A percentile compares a stretch with the other conserved stretches of the same genome.
Evolutionary conservation across 2,329 filamentous ascomycete genomes (phyloP).

Genomic region (Fragosphaeria purpurea): DNA sequence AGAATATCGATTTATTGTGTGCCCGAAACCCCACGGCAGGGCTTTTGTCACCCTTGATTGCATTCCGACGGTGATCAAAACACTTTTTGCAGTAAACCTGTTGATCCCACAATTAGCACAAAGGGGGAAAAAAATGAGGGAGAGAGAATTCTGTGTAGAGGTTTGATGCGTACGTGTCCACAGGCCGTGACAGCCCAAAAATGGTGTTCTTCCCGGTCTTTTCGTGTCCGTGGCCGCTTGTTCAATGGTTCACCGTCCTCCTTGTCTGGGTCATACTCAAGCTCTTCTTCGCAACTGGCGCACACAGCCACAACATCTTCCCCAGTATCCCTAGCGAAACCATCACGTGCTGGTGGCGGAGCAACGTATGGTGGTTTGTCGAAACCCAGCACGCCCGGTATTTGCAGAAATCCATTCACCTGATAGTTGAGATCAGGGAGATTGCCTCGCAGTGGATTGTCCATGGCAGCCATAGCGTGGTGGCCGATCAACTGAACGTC

Average conservation of each 20-base stretch:
- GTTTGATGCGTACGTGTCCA: constrained; percentile 59
- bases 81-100: constrained; percentile 56
- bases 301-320: constrained; percentile 70
- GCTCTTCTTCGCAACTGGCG: constrained; percentile 74
- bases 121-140: constrained; percentile 15
- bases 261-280: constrained; percentile 57
- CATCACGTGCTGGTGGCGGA: constrained; percentile 55
- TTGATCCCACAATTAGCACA: too few species aligned
- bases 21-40: constrained; percentile 26
- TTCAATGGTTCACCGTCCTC: background rate
- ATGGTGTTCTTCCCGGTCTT: constrained; percentile 59
- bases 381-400: too few species aligned
- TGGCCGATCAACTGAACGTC: constrained; percentile 19
- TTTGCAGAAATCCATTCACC: constrained; percentile 19
- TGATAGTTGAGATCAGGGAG: constrained; percentile 24
- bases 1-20: constrained; percentile 29
- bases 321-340: constrained; percentile 68
- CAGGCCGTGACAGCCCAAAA: constrained; percentile 89
- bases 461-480: constrained; percentile 4
- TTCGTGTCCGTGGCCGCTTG: constrained; percentile 35
- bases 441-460: constrained; percentile 20
- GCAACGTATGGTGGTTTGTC: constrained; percentile 46
- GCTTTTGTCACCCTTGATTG: constrained; percentile 23
- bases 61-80: constrained; percentile 46
- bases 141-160: too few species aligned